Percentiles rank a stretch among this genome's conserved stretches.
Evolutionary conservation across 805 yeast genomes (phyloP).

Genomic region (Torulaspora quercuum): DNA sequence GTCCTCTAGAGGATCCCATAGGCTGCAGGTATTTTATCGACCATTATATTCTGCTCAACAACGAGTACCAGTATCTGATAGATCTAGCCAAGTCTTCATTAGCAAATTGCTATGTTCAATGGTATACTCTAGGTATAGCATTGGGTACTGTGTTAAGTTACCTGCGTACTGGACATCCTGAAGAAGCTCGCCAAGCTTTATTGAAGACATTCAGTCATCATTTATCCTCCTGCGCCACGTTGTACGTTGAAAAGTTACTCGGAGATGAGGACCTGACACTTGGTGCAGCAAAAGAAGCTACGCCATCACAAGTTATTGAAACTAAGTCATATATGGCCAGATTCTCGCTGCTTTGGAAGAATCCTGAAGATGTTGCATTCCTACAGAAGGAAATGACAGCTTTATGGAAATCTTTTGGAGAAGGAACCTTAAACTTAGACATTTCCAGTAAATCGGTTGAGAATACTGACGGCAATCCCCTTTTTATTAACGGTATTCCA

Average conservation of each 20-base stretch:
- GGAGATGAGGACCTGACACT: conserved; percentile 21
- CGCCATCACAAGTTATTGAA: conserved; percentile 33
- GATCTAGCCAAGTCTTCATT: conserved; percentile 56
- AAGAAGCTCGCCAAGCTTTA: conserved; percentile 48
- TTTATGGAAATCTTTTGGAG: conserved; percentile 21
- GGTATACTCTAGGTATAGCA: conserved; percentile 72
- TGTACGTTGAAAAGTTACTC: conserved; percentile 27
- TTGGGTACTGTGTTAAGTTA: conserved; percentile 66
- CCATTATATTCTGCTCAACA: conserved; percentile 64
- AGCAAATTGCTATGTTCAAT: conserved; percentile 52
- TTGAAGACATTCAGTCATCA: conserved; percentile 50
- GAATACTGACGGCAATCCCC: conserved; percentile 15
- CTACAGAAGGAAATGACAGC: conserved; percentile 42
- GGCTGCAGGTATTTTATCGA: conserved; percentile 84
- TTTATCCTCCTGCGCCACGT: conserved; percentile 45
- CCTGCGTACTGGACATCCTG: conserved; percentile 40
- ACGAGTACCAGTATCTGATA: conserved; percentile 59
- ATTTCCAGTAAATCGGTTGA: no score
- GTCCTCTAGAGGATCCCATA: conserved; percentile 77
- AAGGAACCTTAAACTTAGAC: conserved; percentile 8
- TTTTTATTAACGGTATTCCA: conserved; percentile 43
- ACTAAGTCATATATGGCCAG: conserved; percentile 59
- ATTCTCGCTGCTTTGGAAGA: conserved; percentile 54
- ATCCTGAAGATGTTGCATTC: conserved; percentile 45
- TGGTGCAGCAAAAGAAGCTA: conserved; percentile 25